Base-by-base conservation (phyloP, 768 basidiomycete species). In the Psilocybe sp. region DNA sequence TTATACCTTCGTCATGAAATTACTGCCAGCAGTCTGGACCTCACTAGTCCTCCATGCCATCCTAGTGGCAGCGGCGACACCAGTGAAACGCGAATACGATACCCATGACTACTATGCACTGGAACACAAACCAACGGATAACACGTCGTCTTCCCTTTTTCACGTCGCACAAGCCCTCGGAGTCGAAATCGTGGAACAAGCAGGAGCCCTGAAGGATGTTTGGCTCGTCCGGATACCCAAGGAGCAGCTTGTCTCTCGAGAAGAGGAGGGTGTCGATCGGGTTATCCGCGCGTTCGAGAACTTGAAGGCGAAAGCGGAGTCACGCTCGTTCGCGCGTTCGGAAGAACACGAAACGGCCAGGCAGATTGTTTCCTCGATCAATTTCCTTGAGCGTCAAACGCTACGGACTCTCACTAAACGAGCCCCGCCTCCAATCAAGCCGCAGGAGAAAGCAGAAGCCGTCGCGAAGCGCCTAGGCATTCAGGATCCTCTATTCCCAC, bases 131-230 rank as follows among this genome's bases (percentile, higher is more conserved):
- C 77, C 84, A 23, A 56, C 61, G 5, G 53, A 49, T 35, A 37
- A 58, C 19, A 40, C 50, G 40, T 72, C 72, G 48, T 74, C 78
- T 54, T 73, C 82, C 44, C 75, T 89, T 48, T 66, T 72, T 40
- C 82, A 88, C 49, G 74, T 86, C 52, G 77, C 84, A 8, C 39
- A 63, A 7, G 65, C 71, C 1, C 75, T 98, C 10, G 86, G 85
- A 14, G 85, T 91, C 9, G 87, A 97, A 67, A 73, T 96, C 36
- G 86, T 98, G 50, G 91, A 94, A 62, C 88, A 81, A 58, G 85
- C 85, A 35, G 94, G 96, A 41, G 87, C 92, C 61, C 76, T 98
- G 5, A 61, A 69, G 18, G 76, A 89, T 54, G 77, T 87, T 65
- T 99, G 90, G 89, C 77, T 99, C 8, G 83, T 97, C 36, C 80